Evolutionary conservation across 345 rosid species (phyloP), one percentile per base, ranked within the genome.

Genomic region (Turnera subulata): DNA sequence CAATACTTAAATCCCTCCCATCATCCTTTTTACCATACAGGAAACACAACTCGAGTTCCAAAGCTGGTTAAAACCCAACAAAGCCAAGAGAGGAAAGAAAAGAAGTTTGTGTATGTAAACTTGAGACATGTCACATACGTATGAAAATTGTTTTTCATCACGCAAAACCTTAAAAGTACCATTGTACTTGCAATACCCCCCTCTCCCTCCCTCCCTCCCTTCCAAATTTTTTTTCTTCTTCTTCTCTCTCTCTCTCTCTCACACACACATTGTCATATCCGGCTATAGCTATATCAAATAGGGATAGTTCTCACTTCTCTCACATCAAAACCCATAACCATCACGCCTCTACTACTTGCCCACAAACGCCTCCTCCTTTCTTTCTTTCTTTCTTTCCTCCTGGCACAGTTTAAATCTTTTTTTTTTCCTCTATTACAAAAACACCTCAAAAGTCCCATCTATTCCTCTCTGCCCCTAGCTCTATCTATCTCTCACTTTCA

Each of bases 151-250:
- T 20, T 58, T 39, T 19, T 55, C 62, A 55, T 50, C 57, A 55
- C 62, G 58, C 72, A 55, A 68, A 61, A 68, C 72, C 66, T 61
- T 68, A 49, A 55, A 58, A 43, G 61, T 50, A 58, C 58, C 22
- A 18, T 58, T 45, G 66, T 61, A 65, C 62, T 60, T 60, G 19
- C 64, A 51, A 24, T 17, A 14, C 15, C 62, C 12, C 1, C 42
- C 39, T 14, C 24, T 25, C 25, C 46, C 54, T 17, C 16, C n/a
- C 45, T 46, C 40, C n/a, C 38, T 26, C 44, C 13, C 13, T n/a
- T 11, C 37, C 53, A 52, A 53, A 50, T 37, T 58, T 50, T 68
- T 54, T 53, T 58, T 44, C 52, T 58, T 25, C 21, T 16, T n/a
- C 42, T 33, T 37, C 50, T 12, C 18, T 29, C 50, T 19, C 9